Evolutionary conservation across 768 basidiomycete genomes (phyloP), one percentile per base, ranked within the genome.

Genomic region (Pleurotus sapidus): DNA sequence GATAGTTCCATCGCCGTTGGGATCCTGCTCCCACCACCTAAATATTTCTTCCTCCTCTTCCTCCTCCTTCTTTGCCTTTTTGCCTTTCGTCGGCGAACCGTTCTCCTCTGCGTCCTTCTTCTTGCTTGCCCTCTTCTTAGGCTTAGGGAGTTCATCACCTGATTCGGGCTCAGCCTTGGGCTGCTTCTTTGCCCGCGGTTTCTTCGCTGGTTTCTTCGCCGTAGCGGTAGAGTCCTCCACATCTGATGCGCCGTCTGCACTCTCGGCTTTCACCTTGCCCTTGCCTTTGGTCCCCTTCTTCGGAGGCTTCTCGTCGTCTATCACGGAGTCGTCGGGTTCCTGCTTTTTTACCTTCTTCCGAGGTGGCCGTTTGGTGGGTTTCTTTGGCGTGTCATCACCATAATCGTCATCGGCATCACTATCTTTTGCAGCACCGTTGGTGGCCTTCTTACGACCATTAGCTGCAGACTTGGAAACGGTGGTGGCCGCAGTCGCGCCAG

Each of bases 21-120:
- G 79, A 61, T 88, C 81, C 63, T 48, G 46, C 59, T 94, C 90
- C 96, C 95, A 97, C 92, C 93, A 95, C 60, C 83, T 82, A 70
- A 84, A 93, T 48, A 86, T 80, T 57, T 84, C 86, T 56, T 88
- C 88, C 55, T 84, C 80, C 40, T 93, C 91, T 65, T 84, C 84
- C 57, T 89, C 81, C 67, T 83, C 77, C 65, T 80, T 79, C 64
- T 76, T 76, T 70, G 77, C 84, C 69, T 78, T 83, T 72, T 74
- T 80, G 45, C 65, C 75, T 60, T 81, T 81, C 56, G 72, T 69
- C 5, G 73, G 68, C 46, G 76, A 67, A 1, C 60, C 59, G n/a
- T 56, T 59, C n/a, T 69, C 25, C 56, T 59, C 49, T 55, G 68
- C 64, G 37, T 62, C 82, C 69, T 80, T 79, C 30, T 56, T 60